These are phyloP conservation scores for Claviceps sp. DNA, from an alignment of 2,329 filamentous ascomycete genomes.

Conservation along the genomic window DNA sequence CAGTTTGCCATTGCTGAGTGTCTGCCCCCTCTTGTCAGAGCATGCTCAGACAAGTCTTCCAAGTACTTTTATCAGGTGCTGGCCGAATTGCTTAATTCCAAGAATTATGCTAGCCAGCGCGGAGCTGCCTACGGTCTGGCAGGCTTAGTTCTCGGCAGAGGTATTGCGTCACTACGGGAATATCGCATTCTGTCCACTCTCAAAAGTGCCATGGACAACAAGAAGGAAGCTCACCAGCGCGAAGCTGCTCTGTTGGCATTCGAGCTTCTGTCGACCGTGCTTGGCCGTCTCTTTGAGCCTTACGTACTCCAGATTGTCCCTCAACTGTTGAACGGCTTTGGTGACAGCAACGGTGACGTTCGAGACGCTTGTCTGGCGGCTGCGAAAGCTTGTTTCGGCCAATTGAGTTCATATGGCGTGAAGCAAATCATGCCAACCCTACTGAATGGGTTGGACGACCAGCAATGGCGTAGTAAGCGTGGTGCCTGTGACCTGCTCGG, in stretches of 20 bases:
- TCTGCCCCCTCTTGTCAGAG: slow-evolving; percentile 76
- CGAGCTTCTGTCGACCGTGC: slow-evolving; percentile 74
- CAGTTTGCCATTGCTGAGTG: slow-evolving; percentile 95
- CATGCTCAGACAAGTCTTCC: slow-evolving; percentile 62
- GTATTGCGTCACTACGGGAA: slow-evolving; percentile 68
- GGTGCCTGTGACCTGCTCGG: slow-evolving; percentile 92
- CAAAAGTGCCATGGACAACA: slow-evolving; percentile 78
- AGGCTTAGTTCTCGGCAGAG: slow-evolving; percentile 78
- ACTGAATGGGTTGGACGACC: slow-evolving; percentile 81
- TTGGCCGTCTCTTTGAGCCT: slow-evolving; percentile 84
- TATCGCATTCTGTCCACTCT: slow-evolving; percentile 76
- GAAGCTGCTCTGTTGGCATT: slow-evolving; percentile 84
- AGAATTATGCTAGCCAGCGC: slow-evolving; percentile 83
- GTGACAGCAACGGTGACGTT: slow-evolving; percentile 77
- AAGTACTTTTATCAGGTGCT: slow-evolving; percentile 72
- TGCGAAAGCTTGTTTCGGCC: slow-evolving; percentile 87
- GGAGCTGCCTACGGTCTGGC: slow-evolving; percentile 92
- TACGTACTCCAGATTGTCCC: slow-evolving; percentile 95
- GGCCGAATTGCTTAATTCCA: slow-evolving; percentile 70
- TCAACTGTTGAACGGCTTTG: slow-evolving; percentile 77
- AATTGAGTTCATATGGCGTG: slow-evolving; percentile 87
- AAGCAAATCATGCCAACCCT: slow-evolving; percentile 88
- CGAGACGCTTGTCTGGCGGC: slow-evolving; percentile 87
- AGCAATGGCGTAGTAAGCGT: slow-evolving; percentile 97
- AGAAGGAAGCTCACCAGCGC: slow-evolving; percentile 78